phyloP scores from a whole-genome alignment of 306 rosid species.

The Quercus suber region DNA sequence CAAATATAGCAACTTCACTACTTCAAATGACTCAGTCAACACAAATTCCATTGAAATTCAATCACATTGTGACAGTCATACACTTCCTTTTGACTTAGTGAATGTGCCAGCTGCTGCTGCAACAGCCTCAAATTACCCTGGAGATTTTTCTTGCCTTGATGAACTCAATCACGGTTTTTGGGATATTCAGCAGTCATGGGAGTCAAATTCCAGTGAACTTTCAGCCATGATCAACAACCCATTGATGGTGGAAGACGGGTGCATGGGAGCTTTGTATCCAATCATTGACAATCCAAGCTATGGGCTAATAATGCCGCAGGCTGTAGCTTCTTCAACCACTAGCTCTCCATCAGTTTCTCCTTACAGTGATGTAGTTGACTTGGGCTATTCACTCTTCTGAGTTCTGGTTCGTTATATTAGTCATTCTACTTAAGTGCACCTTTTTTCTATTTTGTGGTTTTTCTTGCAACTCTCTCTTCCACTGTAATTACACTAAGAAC shows the following conservation, averaged over 20 bases:
- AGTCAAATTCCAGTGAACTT: constrained; percentile 52
- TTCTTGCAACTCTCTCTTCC: constrained; percentile 29
- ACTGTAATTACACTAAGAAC: constrained; percentile 31
- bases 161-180: constrained; percentile 51
- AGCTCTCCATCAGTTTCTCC: constrained; percentile 56
- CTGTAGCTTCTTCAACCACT: constrained; percentile 39
- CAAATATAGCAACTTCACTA: constrained; percentile 32
- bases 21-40: constrained; percentile 28
- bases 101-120: constrained; percentile 9
- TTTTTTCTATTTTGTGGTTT: neutral
- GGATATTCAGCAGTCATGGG: constrained; percentile 51
- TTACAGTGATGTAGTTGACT: constrained; percentile 59
- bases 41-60: constrained; percentile 27
- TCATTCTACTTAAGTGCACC: constrained; percentile 35
- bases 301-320: constrained; percentile 32
- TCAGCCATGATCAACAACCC: constrained; percentile 49
- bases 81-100: constrained; percentile 30
- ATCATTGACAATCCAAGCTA: constrained; percentile 37
- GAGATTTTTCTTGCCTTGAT: constrained; percentile 49
- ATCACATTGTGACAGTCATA: constrained; percentile 24
- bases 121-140: constrained; percentile 14
- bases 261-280: constrained; percentile 53
- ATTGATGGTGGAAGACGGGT: constrained; percentile 47
- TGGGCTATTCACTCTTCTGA: constrained; percentile 59
- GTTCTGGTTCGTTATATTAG: constrained; percentile 17